Conservation (phyloP, 768 basidiomycete genomes). For the Leccinum boreale region DNA sequence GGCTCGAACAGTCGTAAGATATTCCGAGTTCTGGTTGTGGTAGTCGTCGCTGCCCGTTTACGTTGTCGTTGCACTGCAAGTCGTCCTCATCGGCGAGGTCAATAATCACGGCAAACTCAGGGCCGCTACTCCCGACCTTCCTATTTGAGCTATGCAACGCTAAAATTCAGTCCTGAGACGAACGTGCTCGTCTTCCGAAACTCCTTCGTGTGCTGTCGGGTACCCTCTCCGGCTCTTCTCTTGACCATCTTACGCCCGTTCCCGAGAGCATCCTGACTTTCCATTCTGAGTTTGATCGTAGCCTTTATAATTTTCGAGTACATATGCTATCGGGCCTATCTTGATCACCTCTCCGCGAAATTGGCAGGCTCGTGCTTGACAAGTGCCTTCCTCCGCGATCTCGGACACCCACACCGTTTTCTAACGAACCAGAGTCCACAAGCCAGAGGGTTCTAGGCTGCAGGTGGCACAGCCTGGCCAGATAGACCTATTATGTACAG, state of each 20-base stretch:
- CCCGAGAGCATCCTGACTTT: slow-evolving; percentile 17
- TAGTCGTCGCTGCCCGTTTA: slow-evolving; percentile 1
- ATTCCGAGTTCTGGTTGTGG: neutral
- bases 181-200: slow-evolving; percentile 10
- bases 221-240: slow-evolving; percentile 1
- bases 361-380: neutral
- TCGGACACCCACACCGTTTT: neutral
- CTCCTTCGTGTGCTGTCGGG: slow-evolving; percentile 6
- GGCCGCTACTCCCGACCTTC: slow-evolving; percentile 14
- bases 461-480: neutral
- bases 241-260: slow-evolving; percentile 1
- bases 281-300: neutral
- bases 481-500: too few relatives aligned
- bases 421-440: neutral
- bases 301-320: neutral
- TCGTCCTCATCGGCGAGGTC: neutral
- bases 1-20: too few relatives aligned
- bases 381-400: neutral
- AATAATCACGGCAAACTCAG: slow-evolving; percentile 16
- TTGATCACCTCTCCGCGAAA: neutral
- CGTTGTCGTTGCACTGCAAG: neutral
- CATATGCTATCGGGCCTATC: slow-evolving; percentile 1
- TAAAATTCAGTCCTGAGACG: slow-evolving; percentile 9
- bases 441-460: neutral
- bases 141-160: slow-evolving; percentile 9